phyloP scores from a whole-genome alignment of 352 stramenopile genomes.

The Plasmopara halstedii region DNA sequence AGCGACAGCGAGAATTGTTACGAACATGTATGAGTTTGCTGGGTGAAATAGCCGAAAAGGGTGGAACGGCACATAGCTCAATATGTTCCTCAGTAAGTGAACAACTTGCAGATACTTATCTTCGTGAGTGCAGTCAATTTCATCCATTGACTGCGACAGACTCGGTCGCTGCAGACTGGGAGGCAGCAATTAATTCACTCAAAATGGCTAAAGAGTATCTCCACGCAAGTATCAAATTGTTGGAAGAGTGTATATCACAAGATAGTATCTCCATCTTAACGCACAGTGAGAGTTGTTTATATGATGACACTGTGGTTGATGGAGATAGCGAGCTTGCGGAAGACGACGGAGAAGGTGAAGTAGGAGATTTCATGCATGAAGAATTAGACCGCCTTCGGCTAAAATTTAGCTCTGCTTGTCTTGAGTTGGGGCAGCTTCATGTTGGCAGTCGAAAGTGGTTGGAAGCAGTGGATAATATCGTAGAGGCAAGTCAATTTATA shows the following conservation, averaged over 20 bases:
- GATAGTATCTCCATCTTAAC: conserved; percentile 19
- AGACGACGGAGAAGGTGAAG: conserved; percentile 27
- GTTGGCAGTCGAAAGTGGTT: conserved; percentile 29
- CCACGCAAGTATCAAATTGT: conserved; percentile 55
- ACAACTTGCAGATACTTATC: conserved; percentile 75
- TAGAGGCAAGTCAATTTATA: conserved; percentile 44
- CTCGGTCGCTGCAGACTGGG: conserved; percentile 5
- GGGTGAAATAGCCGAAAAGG: conserved; percentile 55
- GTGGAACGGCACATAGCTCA: conserved; percentile 52
- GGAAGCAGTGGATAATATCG: conserved; percentile 30
- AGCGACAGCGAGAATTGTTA: conserved; percentile 69
- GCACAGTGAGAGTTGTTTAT: conserved; percentile 18
- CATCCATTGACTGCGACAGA: conserved; percentile 6
- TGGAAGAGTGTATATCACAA: conserved; percentile 59
- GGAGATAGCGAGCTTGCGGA: conserved; percentile 8
- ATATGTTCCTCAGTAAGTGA: conserved; percentile 78
- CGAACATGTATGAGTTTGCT: conserved; percentile 69
- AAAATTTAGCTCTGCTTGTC: conserved; percentile 65
- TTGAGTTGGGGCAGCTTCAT: conserved; percentile 48
- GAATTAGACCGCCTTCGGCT: conserved; percentile 61
- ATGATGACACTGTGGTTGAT: conserved; percentile 12
- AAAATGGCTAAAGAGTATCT: conserved; percentile 61
- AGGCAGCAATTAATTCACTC: conserved; percentile 25
- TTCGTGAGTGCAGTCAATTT: conserved; percentile 45
- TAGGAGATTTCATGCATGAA: conserved; percentile 72